Percentiles rank a stretch among this genome's conserved stretches.
phyloP scores from a whole-genome alignment of 2,329 filamentous ascomycete genomes.

The Rutstroemia sydowiana region DNA sequence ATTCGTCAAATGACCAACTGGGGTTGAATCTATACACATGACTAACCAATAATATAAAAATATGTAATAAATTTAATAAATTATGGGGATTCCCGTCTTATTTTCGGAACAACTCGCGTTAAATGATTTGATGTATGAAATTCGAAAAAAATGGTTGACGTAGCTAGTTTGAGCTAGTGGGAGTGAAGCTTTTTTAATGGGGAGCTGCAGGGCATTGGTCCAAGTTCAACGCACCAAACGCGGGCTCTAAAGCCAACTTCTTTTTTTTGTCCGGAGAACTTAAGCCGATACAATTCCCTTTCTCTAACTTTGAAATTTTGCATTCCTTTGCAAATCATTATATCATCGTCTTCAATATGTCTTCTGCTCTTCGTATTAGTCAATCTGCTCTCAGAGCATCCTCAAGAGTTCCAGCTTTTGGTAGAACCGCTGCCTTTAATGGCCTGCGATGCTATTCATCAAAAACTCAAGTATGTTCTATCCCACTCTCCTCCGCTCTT shows the following conservation, averaged over 20 bases:
- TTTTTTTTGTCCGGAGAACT: conserved; percentile 5
- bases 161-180: not conserved
- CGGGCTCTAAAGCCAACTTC: not conserved
- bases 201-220: not conserved
- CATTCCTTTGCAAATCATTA: conserved; percentile 26
- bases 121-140: not conserved
- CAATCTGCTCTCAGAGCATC: conserved; percentile 75
- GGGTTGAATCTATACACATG: too few species aligned
- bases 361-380: conserved; percentile 74
- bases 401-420: conserved; percentile 58
- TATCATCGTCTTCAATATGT: conserved; percentile 51
- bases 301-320: conserved; percentile 26
- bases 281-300: not conserved
- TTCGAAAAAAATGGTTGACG: not conserved
- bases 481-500: conserved; percentile 20
- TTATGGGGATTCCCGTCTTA: conserved; percentile 6
- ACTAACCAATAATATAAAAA: too few species aligned
- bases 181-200: not conserved
- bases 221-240: not conserved
- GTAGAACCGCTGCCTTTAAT: conserved; percentile 68
- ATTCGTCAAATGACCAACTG: too few species aligned
- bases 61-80: too few species aligned
- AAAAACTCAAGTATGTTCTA: conserved; percentile 68
- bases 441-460: conserved; percentile 86
- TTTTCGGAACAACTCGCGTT: conserved; percentile 3